Base-by-base conservation (phyloP, 1,139 yeast genomes). In the Kodamaea suecica region DNA sequence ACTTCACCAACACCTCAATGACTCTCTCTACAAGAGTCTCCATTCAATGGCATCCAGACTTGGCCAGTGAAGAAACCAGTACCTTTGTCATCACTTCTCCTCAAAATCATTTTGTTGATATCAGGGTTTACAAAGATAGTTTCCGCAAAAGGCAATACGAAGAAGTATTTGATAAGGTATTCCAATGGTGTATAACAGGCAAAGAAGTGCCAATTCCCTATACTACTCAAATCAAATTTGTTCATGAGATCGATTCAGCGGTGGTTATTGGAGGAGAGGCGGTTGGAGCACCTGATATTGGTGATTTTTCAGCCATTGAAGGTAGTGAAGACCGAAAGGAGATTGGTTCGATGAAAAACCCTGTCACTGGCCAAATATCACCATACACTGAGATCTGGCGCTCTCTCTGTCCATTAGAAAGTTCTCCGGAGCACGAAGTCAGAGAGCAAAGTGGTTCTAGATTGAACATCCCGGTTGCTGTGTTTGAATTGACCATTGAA, bases 381-480 rank as follows among this genome's bases (percentile, higher is more conserved):
- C 61, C 61, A 5, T 79, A 77, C 45, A 59, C 70, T 23, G 85
- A 79, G 52, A 61, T 75, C 15, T 79, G 85, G 85, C 54, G 79
- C 45, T 65, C 74, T 6, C 49, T 78, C 23, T 73, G 75, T 47
- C 69, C 78, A 1, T 33, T 44, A 3, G 42, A 45, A 6, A 54
- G 62, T 12, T 50, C 63, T 2, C 70, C 72, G 0, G 35, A 33
- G 0, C 40, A 35, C 1, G 61, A 63, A 29, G 66, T 58, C 4
- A 47, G 62, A 34, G 67, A 63, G 9, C 37, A 38, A n/a, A n/a
- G n/a, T n/a, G n/a, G n/a, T n/a, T n/a, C n/a, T n/a, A 36, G 33
- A 7, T 30, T 27, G 19, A 30, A 36, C n/a, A 29, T 38, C 5
- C 37, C 42, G 7, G 37, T 40, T 17, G 40, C 31, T 10, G 68